These are phyloP conservation scores for Hippophae rhamnoides DNA, from an alignment of 306 rosid genomes.

Conservation along the genomic window DNA sequence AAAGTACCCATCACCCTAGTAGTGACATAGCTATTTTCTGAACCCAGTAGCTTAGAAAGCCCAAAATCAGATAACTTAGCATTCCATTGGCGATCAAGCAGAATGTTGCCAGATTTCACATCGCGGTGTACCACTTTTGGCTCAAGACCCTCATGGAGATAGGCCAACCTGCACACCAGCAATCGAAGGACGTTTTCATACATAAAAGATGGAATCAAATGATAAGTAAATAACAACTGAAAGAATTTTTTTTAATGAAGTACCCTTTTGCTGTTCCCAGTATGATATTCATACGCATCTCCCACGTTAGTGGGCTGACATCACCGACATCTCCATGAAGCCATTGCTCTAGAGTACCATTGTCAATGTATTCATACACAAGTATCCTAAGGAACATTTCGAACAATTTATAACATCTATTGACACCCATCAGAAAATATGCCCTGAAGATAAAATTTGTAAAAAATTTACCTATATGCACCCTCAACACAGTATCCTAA, in stretches of 20 bases:
- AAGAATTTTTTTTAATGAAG: background rate
- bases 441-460: constrained; percentile 9
- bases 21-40: constrained; percentile 84
- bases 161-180: constrained; percentile 62
- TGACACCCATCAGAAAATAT: constrained; percentile 1
- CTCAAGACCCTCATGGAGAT: constrained; percentile 99
- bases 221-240: background rate
- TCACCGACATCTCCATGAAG: constrained; percentile 88
- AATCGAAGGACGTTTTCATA: constrained; percentile 19
- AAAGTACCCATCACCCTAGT: constrained; percentile 99
- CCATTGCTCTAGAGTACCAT: constrained; percentile 96
- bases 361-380: constrained; percentile 87
- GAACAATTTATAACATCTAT: constrained; percentile 14
- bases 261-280: constrained; percentile 97
- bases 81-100: constrained; percentile 83
- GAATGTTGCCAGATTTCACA: constrained; percentile 89
- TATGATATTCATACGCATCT: constrained; percentile 69
- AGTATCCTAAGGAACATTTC: constrained; percentile 62
- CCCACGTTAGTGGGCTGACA: constrained; percentile 88
- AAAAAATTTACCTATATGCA: constrained; percentile 62
- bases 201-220: constrained; percentile 4
- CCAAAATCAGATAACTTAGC: constrained; percentile 96
- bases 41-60: constrained; percentile 84
- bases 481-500: constrained; percentile 99
- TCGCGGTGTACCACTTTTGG: constrained; percentile 98